A percentile compares a stretch with the other conserved stretches of the same genome.
Evolutionary conservation across 108 stramenopile genomes (phyloP).

Genomic region (Bacterosira constricta): DNA sequence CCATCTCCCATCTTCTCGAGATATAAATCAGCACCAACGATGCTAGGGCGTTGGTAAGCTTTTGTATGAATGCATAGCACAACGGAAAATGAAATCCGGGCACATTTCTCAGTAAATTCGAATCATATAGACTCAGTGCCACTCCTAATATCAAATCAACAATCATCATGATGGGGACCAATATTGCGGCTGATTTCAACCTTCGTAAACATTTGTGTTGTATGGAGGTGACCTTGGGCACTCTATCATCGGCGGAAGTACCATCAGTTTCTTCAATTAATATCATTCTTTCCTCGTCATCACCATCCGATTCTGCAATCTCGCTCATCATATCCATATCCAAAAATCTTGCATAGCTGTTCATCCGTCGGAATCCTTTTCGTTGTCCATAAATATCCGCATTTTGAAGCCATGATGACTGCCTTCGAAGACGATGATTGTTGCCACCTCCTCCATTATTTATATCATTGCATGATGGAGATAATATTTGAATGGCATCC

Average conservation of each 20-base stretch:
- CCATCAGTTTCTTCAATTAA: constrained; percentile 24
- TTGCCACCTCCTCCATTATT: neutral
- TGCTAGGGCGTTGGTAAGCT: constrained; percentile 27
- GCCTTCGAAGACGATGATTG: neutral
- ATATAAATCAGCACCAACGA: constrained; percentile 27
- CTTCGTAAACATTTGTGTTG: too few relatives aligned
- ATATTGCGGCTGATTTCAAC: constrained; percentile 1
- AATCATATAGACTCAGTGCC: constrained; percentile 21
- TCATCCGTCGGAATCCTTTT: constrained; percentile 8
- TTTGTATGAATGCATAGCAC: constrained; percentile 27
- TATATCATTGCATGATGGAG: neutral
- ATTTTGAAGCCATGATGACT: constrained; percentile 18
- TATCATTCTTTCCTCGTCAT: neutral
- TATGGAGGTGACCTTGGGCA: too few relatives aligned
- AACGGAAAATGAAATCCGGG: constrained; percentile 32
- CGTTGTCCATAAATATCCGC: constrained; percentile 18
- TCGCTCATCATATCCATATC: constrained; percentile 17
- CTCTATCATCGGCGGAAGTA: neutral
- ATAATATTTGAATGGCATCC: neutral
- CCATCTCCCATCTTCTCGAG: constrained; percentile 15
- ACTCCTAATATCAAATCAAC: constrained; percentile 25
- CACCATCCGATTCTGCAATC: neutral
- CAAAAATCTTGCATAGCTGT: constrained; percentile 24
- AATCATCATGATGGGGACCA: constrained; percentile 18
- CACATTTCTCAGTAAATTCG: constrained; percentile 26